These are phyloP conservation scores for Lachnellula hyalina DNA, from an alignment of 2,329 filamentous ascomycete genomes.

Conservation along the genomic window DNA sequence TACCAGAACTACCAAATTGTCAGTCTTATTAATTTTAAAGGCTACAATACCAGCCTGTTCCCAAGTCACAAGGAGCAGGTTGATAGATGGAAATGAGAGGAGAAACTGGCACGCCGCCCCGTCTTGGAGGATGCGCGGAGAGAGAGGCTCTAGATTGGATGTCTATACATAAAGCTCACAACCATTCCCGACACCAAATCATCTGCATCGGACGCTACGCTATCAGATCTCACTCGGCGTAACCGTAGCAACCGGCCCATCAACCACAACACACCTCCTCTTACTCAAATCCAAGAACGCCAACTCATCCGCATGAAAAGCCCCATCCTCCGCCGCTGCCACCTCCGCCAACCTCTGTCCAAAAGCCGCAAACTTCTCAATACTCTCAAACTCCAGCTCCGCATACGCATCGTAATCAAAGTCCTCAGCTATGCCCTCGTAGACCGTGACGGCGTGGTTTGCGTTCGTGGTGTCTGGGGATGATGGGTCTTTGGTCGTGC, in stretches of 20 bases:
- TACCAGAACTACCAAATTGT: no score
- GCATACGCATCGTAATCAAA: neutral
- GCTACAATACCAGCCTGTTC: no score
- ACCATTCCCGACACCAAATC: no score
- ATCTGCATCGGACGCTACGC: neutral
- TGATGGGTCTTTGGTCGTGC: neutral
- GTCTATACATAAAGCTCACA: no score
- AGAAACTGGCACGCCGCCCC: no score
- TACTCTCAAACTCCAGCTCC: neutral
- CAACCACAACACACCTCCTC: neutral
- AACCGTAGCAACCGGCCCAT: neutral
- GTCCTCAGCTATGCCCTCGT: neutral
- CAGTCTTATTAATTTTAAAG: no score
- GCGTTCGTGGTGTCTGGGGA: neutral
- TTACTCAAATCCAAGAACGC: neutral
- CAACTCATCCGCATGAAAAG: neutral
- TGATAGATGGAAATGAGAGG: no score
- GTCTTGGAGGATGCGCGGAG: no score
- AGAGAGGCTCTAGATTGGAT: no score
- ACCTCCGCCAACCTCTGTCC: neutral
- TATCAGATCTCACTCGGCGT: neutral
- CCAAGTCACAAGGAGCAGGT: no score
- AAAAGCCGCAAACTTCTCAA: neutral
- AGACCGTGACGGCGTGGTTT: neutral
- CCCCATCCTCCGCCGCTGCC: neutral